Percentiles rank a stretch among this genome's conserved stretches.
Evolutionary conservation across 2,329 filamentous ascomycete genomes (phyloP).

Genomic region (Neoascochyta sp.): DNA sequence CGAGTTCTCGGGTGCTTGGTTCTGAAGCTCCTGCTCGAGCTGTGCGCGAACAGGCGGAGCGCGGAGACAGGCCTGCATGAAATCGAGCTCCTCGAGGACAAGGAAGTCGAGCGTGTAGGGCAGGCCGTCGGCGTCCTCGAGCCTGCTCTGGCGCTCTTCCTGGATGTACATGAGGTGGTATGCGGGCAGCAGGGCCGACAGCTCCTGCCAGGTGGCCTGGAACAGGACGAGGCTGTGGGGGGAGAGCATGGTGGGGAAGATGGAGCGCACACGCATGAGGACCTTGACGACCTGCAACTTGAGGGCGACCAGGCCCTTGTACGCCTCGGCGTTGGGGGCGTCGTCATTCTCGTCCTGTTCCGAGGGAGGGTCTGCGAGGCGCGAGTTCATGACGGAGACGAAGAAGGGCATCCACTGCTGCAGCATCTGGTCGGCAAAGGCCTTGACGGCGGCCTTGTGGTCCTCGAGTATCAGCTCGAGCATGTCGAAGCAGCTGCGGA

Average conservation of each 20-base stretch:
- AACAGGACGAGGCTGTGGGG: conserved; percentile 82
- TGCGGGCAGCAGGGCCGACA: conserved; percentile 65
- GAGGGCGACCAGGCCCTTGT: conserved; percentile 78
- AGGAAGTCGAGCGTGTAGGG: conserved; percentile 93
- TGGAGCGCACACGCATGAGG: conserved; percentile 78
- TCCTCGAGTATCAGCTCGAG: conserved; percentile 96
- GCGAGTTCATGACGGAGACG: conserved; percentile 69
- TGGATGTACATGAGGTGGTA: conserved; percentile 84
- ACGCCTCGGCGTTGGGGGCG: conserved; percentile 57
- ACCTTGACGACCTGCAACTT: conserved; percentile 93
- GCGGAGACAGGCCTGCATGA: conserved; percentile 85
- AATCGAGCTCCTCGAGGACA: conserved; percentile 89
- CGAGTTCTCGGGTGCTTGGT: conserved; percentile 52
- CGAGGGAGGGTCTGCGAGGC: conserved; percentile 60
- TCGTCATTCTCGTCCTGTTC: conserved; percentile 58
- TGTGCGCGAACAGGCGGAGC: conserved; percentile 85
- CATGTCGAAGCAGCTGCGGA: conserved; percentile 87
- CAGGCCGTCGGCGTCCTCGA: conserved; percentile 87
- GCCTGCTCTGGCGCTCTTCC: conserved; percentile 76
- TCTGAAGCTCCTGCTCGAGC: conserved; percentile 72
- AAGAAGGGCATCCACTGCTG: conserved; percentile 88
- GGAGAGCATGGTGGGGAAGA: conserved; percentile 78
- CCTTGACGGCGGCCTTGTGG: conserved; percentile 78
- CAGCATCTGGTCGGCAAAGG: conserved; percentile 83
- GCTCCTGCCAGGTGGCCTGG: conserved; percentile 82